Evolutionary conservation across 371 early-diverging fungal species (phyloP).

Genomic region (Mucor irregularis): DNA sequence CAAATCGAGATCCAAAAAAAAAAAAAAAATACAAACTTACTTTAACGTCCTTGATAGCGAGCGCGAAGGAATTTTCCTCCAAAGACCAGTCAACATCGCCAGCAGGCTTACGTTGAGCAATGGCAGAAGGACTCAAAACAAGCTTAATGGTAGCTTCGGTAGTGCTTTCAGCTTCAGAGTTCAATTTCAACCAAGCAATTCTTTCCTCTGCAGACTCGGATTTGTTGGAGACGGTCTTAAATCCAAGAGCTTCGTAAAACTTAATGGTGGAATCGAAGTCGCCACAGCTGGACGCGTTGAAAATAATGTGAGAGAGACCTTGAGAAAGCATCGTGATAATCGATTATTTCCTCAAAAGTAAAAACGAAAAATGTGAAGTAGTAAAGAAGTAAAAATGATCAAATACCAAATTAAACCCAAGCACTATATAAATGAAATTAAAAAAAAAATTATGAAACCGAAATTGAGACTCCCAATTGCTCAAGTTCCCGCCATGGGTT

Average conservation of each 20-base stretch:
- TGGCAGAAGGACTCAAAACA: conserved; percentile 21
- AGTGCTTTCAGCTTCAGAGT: conserved; percentile 19
- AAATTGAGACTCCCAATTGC: background rate
- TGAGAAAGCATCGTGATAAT: conserved; percentile 26
- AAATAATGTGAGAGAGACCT: conserved; percentile 61
- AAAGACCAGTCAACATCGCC: conserved; percentile 33
- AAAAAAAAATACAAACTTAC: conserved; percentile 21
- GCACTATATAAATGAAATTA: background rate
- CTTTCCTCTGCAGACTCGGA: conserved; percentile 22
- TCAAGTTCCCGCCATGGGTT: background rate
- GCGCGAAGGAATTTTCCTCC: conserved; percentile 31
- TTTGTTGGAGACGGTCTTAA: conserved; percentile 36
- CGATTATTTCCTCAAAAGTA: background rate
- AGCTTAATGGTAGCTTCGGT: conserved; percentile 46
- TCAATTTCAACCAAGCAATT: conserved; percentile 45
- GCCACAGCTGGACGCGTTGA: conserved; percentile 43
- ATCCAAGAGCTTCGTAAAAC: conserved; percentile 65
- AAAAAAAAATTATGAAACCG: background rate
- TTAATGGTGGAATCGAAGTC: conserved; percentile 38
- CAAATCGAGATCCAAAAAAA: conserved; percentile 14
- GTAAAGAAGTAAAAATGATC: background rate
- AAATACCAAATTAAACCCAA: too few species aligned
- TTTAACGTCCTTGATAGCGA: conserved; percentile 25
- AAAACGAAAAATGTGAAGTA: background rate
- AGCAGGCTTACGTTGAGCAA: conserved; percentile 8